Evolutionary conservation across 306 rosid species (phyloP), one percentile per base, ranked within the genome.

Genomic region (Parietaria judaica): DNA sequence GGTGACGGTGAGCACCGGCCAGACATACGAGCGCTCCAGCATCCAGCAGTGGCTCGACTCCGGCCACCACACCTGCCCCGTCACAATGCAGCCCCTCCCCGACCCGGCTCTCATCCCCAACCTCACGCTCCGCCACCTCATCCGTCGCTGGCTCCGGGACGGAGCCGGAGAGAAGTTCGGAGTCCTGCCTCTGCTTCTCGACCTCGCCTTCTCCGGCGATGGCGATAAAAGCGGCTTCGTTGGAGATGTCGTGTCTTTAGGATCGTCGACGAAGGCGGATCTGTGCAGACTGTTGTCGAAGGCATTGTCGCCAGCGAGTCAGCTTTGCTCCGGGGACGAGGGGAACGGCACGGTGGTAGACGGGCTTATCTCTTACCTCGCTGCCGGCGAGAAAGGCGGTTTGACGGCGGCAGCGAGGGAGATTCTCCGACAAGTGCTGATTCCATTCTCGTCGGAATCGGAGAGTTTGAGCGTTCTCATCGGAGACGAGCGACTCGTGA

Each of bases 1-100:
- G 7, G 94, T 90, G 14, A 90, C 86, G 65, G 72, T 90, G 3
- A 74, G 85, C 61, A 90, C 97, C 39, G 97, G 97, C 66, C 95
- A 84, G 63, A 90, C 97, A 36, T 90, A 90, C 60, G 95, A 90
- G 58, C 80, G 94, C 54, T 79, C 94, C 10, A 84, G 83, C 84
- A 86, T 90, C 43, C 84, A 83, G 66, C 76, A 76, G 69, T 90
- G 97, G 97, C 14, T 90, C 8, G 70, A 88, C 54, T 66, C 79
- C 0, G 97, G 97, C 6, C 86, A 90, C 57, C 85, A 86, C 78
- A 86, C 90, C 6, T 90, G 97, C 54, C 97, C 97, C 43, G 90
- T 90, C 66, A 90, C 97, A 80, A 90, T 86, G 97, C 90, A 86
- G 84, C 81, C 72, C 67, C 97, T 90, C 11, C 88, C 80, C 9